Evolutionary conservation across 2,329 filamentous ascomycete genomes (phyloP), one percentile per base, ranked within the genome.

Genomic region (Coniochaeta sp.): DNA sequence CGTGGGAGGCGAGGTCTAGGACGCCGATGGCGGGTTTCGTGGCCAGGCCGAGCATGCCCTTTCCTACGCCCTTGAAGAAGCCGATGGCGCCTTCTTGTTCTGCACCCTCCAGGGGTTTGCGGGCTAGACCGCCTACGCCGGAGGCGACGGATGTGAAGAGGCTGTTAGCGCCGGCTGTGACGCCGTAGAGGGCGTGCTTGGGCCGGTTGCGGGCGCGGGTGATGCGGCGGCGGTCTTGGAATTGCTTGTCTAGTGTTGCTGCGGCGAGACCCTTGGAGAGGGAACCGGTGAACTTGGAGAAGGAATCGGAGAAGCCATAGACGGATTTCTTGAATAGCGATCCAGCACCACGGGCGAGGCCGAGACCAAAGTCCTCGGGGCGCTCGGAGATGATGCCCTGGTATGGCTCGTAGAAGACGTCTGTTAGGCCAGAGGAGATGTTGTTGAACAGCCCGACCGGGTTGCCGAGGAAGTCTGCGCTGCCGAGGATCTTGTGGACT

Each of bases 371-470:
- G 58, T 99, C 92, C 67, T 97, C 92, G 2, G 94, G 95, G 58
- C 89, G 83, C 67, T 99, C 94, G 1, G 91, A 95, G 78, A 95
- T 89, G 67, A 99, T 95, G 20, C 95, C 67, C 73, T 99, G 94
- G 71, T 99, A 99, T 32, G 94, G 94, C 67, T 99, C 95, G 75
- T 99, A 99, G 74, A 99, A 99, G 65, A 99, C 96, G 66, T 96
- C 94, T 18, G 89, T 91, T 50, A 99, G 89, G 60, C 95, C 94
- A 45, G 94, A 99, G 61, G 90, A 95, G 68, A 99, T 88, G 65
- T 92, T 99, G 74, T 95, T 97, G 83, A 99, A 99, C 40, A 99
- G 76, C 42, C 94, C 94, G 14, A 99, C 95, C 0, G 94, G 94
- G 61, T 99, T 99, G 32, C 94, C 94, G 6, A 99, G 77, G 79